These are phyloP conservation scores for Coprinopsis strossmayeri DNA, from an alignment of 768 basidiomycete species.

Conservation along the genomic window DNA sequence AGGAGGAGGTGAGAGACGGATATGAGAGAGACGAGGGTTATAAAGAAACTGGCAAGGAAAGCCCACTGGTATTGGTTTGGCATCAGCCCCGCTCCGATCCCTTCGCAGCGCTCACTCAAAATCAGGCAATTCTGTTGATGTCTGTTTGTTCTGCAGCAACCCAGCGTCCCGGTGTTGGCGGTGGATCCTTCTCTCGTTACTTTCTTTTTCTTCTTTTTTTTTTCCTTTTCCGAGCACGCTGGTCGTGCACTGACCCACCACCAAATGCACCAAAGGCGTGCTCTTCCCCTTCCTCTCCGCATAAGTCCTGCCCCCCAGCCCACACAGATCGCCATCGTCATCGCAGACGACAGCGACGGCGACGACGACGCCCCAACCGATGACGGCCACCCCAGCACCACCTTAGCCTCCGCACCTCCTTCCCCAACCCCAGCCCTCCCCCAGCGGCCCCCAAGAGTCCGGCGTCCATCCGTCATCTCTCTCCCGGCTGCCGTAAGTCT, in stretches of 20 bases:
- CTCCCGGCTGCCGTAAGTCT: slow-evolving; percentile 39
- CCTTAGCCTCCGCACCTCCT: slow-evolving; percentile 27
- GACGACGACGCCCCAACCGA: too few relatives aligned
- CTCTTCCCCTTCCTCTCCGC: too few relatives aligned
- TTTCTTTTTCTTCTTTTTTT: slow-evolving; percentile 19
- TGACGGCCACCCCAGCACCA: too few relatives aligned
- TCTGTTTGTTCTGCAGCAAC: too few relatives aligned
- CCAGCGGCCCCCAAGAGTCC: slow-evolving; percentile 22
- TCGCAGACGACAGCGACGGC: slow-evolving; percentile 35
- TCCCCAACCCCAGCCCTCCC: slow-evolving; percentile 24
- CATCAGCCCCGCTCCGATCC: slow-evolving; percentile 38
- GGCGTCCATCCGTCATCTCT: slow-evolving; percentile 69
- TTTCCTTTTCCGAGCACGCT: slow-evolving; percentile 29
- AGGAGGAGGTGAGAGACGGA: slow-evolving; percentile 34
- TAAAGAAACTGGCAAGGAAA: slow-evolving; percentile 48
- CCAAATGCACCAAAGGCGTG: too few relatives aligned
- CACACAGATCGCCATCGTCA: slow-evolving; percentile 43
- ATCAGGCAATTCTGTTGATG: too few relatives aligned
- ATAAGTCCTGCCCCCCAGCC: slow-evolving; percentile 46
- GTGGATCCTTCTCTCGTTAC: slow-evolving; percentile 5
- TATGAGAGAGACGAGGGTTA: slow-evolving; percentile 42
- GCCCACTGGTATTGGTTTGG: slow-evolving; percentile 50
- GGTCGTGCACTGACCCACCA: too few relatives aligned
- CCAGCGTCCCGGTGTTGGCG: too few relatives aligned
- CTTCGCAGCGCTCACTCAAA: too few relatives aligned